These are phyloP conservation scores for Tetrahymena borealis DNA, from an alignment of 73 alveolate species.

Conservation along the genomic window DNA sequence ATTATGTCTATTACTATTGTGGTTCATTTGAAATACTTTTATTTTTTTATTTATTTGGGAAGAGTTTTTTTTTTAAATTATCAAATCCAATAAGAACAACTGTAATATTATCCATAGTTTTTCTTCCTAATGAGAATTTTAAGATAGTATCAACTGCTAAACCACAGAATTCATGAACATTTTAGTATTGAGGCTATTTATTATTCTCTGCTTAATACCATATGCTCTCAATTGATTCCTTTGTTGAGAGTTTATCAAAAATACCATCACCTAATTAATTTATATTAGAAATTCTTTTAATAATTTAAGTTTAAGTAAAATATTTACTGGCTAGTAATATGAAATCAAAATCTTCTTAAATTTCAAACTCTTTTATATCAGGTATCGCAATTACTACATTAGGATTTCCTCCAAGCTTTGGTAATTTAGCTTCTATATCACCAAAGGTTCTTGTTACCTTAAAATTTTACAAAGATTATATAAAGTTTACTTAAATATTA, in stretches of 20 bases:
- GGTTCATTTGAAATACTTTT: background rate
- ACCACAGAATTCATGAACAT: slow-evolving; percentile 87
- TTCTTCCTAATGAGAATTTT: slow-evolving; percentile 75
- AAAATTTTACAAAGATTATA: no score
- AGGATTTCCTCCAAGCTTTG: slow-evolving; percentile 87
- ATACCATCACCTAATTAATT: slow-evolving; percentile 63
- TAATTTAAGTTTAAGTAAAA: background rate
- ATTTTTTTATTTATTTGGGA: background rate
- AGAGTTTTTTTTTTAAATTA: slow-evolving; percentile 11
- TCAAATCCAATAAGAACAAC: slow-evolving; percentile 59
- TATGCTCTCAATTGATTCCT: slow-evolving; percentile 60
- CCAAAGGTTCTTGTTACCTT: slow-evolving; percentile 77
- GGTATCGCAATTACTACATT: slow-evolving; percentile 77
- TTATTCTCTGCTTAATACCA: slow-evolving; percentile 13
- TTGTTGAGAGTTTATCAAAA: slow-evolving; percentile 60
- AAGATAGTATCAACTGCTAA: slow-evolving; percentile 89
- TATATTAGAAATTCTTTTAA: background rate
- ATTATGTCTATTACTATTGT: background rate
- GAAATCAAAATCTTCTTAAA: slow-evolving; percentile 70
- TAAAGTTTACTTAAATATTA: no score
- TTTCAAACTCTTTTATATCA: slow-evolving; percentile 72
- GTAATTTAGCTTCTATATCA: slow-evolving; percentile 85
- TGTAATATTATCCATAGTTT: slow-evolving; percentile 68
- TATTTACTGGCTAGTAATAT: slow-evolving; percentile 59
- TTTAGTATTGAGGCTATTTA: background rate